These are phyloP conservation scores for Warburgia ugandensis DNA, from an alignment of 164 flowering plant species.

Conservation along the genomic window DNA sequence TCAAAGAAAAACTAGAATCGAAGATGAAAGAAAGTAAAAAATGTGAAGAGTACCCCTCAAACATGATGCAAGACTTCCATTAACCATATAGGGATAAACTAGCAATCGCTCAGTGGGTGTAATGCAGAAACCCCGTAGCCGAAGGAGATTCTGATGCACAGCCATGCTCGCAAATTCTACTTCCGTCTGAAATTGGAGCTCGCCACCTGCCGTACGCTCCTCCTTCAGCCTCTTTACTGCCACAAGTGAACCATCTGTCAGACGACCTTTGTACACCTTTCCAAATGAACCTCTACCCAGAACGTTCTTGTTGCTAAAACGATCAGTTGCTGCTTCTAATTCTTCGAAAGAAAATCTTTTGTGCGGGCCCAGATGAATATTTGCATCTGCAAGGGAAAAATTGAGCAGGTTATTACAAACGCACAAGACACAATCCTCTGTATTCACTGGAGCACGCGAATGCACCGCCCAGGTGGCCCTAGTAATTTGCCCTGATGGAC, in stretches of 20 bases:
- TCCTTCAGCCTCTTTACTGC: slow-evolving; percentile 41
- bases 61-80: slow-evolving; percentile 44
- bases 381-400: slow-evolving; percentile 30
- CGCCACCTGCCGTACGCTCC: slow-evolving; percentile 38
- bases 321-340: slow-evolving; percentile 40
- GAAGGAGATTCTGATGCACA: slow-evolving; percentile 35
- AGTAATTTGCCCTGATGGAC: no score
- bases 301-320: slow-evolving; percentile 36
- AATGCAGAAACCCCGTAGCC: slow-evolving; percentile 38
- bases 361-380: slow-evolving; percentile 45
- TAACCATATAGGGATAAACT: slow-evolving; percentile 40
- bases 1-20: not conserved
- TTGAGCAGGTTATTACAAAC: slow-evolving; percentile 3
- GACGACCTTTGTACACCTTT: slow-evolving; percentile 39
- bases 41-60: slow-evolving; percentile 22
- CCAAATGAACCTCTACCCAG: slow-evolving; percentile 45
- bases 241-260: slow-evolving; percentile 42
- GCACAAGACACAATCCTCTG: no score
- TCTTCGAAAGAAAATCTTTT: slow-evolving; percentile 40
- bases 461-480: no score
- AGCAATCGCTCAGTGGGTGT: slow-evolving; percentile 40
- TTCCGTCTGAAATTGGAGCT: slow-evolving; percentile 41
- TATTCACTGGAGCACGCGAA: no score
- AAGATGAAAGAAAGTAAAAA: not conserved
- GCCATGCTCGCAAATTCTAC: slow-evolving; percentile 44